Percentiles rank a stretch among this genome's conserved stretches.
Conservation (phyloP, 495 filamentous ascomycete species). For the Parathielavia hyrcaniae region DNA sequence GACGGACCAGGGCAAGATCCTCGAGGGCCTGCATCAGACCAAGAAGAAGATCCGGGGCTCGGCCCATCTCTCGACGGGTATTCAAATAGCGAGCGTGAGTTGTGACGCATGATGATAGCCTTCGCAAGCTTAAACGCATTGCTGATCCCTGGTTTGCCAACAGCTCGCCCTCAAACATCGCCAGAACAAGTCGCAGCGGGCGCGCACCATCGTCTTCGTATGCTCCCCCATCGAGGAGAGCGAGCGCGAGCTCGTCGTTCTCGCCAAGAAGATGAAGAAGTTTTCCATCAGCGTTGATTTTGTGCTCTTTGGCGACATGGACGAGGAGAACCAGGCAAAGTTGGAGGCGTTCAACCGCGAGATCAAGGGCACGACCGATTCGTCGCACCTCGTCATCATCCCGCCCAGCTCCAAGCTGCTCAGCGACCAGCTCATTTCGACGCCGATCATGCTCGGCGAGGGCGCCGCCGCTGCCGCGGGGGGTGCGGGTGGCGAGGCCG, state of each 20-base stretch:
- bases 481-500: constrained; percentile 54
- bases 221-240: constrained; percentile 87
- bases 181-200: constrained; percentile 89
- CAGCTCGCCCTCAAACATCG: constrained; percentile 97
- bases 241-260: constrained; percentile 78
- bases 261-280: constrained; percentile 99
- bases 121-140: not conserved
- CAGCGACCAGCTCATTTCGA: constrained; percentile 86
- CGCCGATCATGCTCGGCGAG: constrained; percentile 80
- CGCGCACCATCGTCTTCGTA: constrained; percentile 92
- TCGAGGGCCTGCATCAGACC: constrained; percentile 86
- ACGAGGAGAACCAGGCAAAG: constrained; percentile 80
- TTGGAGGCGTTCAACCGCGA: constrained; percentile 86
- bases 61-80: constrained; percentile 80
- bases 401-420: constrained; percentile 85
- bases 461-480: constrained; percentile 47
- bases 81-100: constrained; percentile 89
- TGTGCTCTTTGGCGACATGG: constrained; percentile 86
- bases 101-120: not conserved
- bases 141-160: constrained; percentile 1
- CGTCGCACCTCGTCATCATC: constrained; percentile 84
- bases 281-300: constrained; percentile 86
- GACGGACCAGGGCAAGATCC: constrained; percentile 87
- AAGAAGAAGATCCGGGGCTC: constrained; percentile 93
- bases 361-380: constrained; percentile 75